Evolutionary conservation across 225 moss, liverwort and hornwort species (phyloP), one percentile per base, ranked within the genome.

Genomic region (Antitrichia curtipendula): DNA sequence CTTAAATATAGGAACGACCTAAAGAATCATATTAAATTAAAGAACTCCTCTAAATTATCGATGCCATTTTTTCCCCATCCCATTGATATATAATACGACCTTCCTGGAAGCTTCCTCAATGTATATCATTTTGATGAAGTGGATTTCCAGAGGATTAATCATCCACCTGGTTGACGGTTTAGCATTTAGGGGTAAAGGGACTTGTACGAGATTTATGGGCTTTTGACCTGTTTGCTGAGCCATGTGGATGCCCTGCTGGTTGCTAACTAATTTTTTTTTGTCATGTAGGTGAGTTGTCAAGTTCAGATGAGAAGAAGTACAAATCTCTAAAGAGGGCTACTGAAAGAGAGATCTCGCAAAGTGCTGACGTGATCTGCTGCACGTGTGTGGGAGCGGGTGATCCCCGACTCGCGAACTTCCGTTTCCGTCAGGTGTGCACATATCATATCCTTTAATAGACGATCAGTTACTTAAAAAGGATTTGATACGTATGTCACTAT

Each of bases 321-420:
- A 99, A 99, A 85, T 95, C 98, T 32, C 79, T 99, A 68, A 99
- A 97, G 86, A 91, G 96, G 86, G 97, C 98, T 49, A 97, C 98
- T 47, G 98, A 99, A 84, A 91, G 98, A 87, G 98, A 97, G 88
- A 99, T 99, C 81, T 86, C 94, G 45, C 97, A 97, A 73, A 96
- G 96, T 92, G 98, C 98, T 79, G 98, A 99, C 89, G 98, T 99
- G 75, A 96, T 99, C 86, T 99, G 98, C 84, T 99, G 95, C 90
- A 99, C 98, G 18, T 99, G 98, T 89, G 98, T 99, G 41, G 98
- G 98, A 86, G 98, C 98, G 57, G 97, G 98, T 82, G 98, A 99
- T 88, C 98, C 98, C 54, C 96, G 98, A 20, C 93, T 99, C 34
- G 96, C 98, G 63, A 99, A 99, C 70, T 97, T 99, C 80, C 92